Conservation (phyloP, 2,329 filamentous ascomycete genomes). For the Aureobasidium sp. region DNA sequence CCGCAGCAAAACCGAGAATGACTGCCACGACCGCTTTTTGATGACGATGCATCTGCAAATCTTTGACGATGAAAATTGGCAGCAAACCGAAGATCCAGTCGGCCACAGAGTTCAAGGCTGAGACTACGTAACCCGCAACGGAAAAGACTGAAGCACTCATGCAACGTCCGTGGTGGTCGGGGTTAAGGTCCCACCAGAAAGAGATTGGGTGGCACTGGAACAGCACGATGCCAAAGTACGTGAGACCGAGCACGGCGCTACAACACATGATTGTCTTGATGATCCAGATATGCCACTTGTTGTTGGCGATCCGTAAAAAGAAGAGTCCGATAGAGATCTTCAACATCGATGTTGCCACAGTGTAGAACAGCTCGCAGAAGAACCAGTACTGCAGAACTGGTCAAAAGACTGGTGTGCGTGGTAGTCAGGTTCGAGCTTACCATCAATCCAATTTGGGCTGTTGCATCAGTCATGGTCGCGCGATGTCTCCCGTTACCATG, state of each 20-base stretch:
- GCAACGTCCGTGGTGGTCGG: constrained; percentile 33
- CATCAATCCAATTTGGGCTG: constrained; percentile 21
- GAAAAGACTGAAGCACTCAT: constrained; percentile 14
- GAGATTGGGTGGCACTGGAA: constrained; percentile 50
- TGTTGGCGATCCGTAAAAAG: constrained; percentile 45
- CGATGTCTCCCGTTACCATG: constrained; percentile 35
- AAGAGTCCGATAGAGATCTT: constrained; percentile 49
- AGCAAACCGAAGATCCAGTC: constrained; percentile 32
- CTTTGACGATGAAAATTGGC: constrained; percentile 32
- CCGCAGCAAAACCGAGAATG: constrained; percentile 29
- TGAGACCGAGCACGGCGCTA: constrained; percentile 38
- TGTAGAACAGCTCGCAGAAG: constrained; percentile 50
- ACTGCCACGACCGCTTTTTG: constrained; percentile 28
- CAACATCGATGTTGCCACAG: constrained; percentile 40
- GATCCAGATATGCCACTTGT: constrained; percentile 38
- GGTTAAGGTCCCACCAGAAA: constrained; percentile 44
- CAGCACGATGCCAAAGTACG: constrained; percentile 46
- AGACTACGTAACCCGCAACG: constrained; percentile 15
- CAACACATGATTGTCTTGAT: constrained; percentile 40
- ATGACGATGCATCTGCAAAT: constrained; percentile 29
- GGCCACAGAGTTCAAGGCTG: constrained; percentile 29
- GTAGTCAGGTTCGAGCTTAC: neutral
- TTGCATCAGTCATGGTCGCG: constrained; percentile 26
- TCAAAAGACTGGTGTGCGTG: neutral
- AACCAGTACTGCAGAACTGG: constrained; percentile 41